phyloP scores from a whole-genome alignment of 805 yeast species.

The Lachancea cidri region DNA sequence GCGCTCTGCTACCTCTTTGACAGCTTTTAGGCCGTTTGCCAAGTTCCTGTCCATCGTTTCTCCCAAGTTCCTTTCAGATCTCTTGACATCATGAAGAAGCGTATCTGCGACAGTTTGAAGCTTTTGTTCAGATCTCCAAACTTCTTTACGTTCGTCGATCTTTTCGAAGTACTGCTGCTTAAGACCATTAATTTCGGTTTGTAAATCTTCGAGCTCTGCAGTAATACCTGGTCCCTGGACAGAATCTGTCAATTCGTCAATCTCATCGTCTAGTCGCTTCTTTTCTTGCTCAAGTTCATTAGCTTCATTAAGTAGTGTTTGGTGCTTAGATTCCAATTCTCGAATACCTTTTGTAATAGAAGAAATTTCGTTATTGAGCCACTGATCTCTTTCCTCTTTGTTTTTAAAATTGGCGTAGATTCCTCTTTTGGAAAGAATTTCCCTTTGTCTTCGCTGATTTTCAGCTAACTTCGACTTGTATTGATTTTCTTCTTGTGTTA shows the following conservation, averaged over 20 bases:
- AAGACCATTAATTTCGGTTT: slow-evolving; percentile 26
- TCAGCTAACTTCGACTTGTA: slow-evolving; percentile 38
- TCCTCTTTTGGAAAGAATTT: slow-evolving; percentile 65
- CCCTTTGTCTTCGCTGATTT: slow-evolving; percentile 49
- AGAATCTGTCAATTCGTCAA: slow-evolving; percentile 33
- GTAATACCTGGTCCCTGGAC: slow-evolving; percentile 34
- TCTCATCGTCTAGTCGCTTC: slow-evolving; percentile 25
- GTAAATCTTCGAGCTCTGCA: slow-evolving; percentile 32
- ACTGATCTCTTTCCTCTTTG: slow-evolving; percentile 55
- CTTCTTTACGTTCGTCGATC: slow-evolving; percentile 60
- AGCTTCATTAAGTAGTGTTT: slow-evolving; percentile 1
- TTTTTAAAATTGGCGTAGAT: slow-evolving; percentile 55
- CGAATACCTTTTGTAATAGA: slow-evolving; percentile 10
- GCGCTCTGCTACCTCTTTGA: slow-evolving; percentile 54
- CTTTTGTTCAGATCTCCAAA: slow-evolving; percentile 78
- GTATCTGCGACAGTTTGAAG: slow-evolving; percentile 52
- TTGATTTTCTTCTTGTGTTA: slow-evolving; percentile 38
- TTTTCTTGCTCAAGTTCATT: slow-evolving; percentile 17
- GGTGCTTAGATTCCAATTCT: slow-evolving; percentile 2
- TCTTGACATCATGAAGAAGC: slow-evolving; percentile 47
- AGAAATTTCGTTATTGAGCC: slow-evolving; percentile 55
- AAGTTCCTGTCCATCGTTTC: slow-evolving; percentile 74
- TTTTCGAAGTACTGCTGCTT: slow-evolving; percentile 41
- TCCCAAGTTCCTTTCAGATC: slow-evolving; percentile 54
- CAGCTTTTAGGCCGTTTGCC: slow-evolving; percentile 63